These are phyloP conservation scores for Aspergillus mulundensis DNA, from an alignment of 495 filamentous ascomycete species.

Conservation along the genomic window DNA sequence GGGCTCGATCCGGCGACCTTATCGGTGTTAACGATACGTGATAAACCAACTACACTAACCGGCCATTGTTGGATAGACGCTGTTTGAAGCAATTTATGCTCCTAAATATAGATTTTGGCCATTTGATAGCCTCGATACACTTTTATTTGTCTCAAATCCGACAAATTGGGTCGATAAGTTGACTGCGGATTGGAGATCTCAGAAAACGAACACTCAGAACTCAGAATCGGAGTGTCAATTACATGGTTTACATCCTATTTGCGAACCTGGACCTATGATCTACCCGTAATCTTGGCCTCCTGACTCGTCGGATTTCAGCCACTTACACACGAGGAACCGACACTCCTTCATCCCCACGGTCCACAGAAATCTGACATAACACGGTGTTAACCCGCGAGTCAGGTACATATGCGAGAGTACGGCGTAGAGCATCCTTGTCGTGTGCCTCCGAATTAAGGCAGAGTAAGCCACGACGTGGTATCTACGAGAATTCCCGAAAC, in stretches of 20 bases:
- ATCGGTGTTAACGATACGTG: constrained; percentile 1
- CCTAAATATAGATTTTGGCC: not conserved
- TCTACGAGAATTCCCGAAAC: not conserved
- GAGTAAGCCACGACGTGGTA: not conserved
- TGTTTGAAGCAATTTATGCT: not conserved
- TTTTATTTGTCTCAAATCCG: too few species aligned
- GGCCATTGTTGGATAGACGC: not conserved
- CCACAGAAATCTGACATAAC: too few species aligned
- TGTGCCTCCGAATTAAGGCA: not conserved
- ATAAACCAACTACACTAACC: constrained; percentile 5
- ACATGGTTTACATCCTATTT: not conserved
- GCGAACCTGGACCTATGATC: not conserved
- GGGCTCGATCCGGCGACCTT: constrained; percentile 1
- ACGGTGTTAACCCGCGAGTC: too few species aligned
- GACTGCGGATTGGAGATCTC: too few species aligned
- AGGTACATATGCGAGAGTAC: not conserved
- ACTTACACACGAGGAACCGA: not conserved
- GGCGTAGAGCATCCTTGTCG: not conserved
- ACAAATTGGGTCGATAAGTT: too few species aligned
- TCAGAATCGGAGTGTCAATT: not conserved
- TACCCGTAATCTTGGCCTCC: not conserved
- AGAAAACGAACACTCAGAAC: too few species aligned
- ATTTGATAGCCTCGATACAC: too few species aligned
- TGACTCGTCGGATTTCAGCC: not conserved
- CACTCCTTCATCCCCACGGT: not conserved